Percentiles rank a stretch among this genome's conserved stretches.
These are phyloP conservation scores for Chenopodium berlandieri DNA, from an alignment of 148 eudicot species.

Conservation along the genomic window DNA sequence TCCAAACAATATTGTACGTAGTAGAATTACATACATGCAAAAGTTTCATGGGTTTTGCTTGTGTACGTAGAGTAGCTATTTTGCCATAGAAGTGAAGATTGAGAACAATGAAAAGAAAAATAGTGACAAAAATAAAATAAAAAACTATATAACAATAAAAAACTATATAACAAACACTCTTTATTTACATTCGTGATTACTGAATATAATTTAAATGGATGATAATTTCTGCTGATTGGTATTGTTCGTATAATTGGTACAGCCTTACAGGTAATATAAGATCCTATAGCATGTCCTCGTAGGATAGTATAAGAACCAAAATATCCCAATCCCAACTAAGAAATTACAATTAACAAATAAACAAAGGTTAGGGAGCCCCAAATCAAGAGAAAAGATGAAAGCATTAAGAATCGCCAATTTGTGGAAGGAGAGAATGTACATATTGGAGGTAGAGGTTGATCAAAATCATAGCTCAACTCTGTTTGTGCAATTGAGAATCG, in stretches of 20 bases:
- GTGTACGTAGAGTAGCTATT: neutral
- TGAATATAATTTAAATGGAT: neutral
- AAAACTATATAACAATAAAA: too few species aligned
- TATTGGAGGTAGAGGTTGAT: neutral
- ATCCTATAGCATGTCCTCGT: neutral
- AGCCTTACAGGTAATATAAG: neutral
- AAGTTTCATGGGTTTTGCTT: constrained; percentile 21
- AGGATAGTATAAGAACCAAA: neutral
- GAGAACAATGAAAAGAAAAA: neutral
- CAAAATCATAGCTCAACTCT: constrained; percentile 43
- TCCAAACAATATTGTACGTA: too few species aligned
- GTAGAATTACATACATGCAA: constrained; percentile 6
- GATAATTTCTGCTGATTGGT: neutral
- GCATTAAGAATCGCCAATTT: neutral
- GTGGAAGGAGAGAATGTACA: constrained; percentile 15
- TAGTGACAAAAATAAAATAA: neutral
- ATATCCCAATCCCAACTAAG: neutral
- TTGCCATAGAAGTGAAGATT: too few species aligned
- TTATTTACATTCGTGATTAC: too few species aligned
- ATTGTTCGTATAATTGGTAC: neutral
- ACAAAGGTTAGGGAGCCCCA: neutral
- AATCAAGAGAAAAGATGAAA: neutral
- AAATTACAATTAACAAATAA: neutral
- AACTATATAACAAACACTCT: too few species aligned
- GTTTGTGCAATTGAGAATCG: constrained; percentile 70